These are phyloP conservation scores for Chaetomidium leptoderma DNA, from an alignment of 495 filamentous ascomycete genomes.

Conservation along the genomic window DNA sequence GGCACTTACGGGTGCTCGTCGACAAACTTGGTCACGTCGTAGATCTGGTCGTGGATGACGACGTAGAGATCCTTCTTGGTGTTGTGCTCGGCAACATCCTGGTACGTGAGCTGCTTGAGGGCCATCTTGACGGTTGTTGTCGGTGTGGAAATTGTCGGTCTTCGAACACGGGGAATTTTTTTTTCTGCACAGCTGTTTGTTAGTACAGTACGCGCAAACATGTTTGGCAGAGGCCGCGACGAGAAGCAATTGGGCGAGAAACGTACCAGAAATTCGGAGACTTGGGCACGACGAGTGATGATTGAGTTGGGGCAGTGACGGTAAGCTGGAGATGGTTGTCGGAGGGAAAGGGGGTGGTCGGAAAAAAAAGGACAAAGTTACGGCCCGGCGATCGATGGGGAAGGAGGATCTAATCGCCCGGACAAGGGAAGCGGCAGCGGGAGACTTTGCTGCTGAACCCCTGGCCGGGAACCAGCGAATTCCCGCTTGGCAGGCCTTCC, in stretches of 20 bases:
- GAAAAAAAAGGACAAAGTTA: conserved; percentile 17
- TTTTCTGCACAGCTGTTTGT: conserved; percentile 26
- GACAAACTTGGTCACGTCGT: conserved; percentile 80
- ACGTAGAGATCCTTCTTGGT: conserved; percentile 94
- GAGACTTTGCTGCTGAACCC: conserved; percentile 9
- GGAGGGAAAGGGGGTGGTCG: conserved; percentile 14
- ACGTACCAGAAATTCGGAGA: conserved; percentile 14
- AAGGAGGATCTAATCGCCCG: conserved; percentile 9
- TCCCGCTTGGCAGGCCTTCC: conserved; percentile 19
- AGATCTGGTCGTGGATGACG: conserved; percentile 95
- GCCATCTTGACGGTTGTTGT: conserved; percentile 54
- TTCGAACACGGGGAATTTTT: conserved; percentile 13
- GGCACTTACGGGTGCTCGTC: conserved; percentile 97
- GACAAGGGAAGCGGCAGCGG: conserved; percentile 13
- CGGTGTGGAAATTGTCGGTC: conserved; percentile 16
- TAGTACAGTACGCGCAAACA: conserved; percentile 9
- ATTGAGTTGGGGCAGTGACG: conserved; percentile 8
- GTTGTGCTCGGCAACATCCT: conserved; percentile 81
- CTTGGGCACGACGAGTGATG: conserved; percentile 13
- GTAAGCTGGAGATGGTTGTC: conserved; percentile 7
- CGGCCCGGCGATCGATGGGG: conserved; percentile 15
- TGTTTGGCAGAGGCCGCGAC: neutral
- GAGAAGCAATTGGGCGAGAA: neutral
- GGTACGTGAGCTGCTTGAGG: conserved; percentile 71
- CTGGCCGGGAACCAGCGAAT: conserved; percentile 2